Evolutionary conservation across 2,329 filamentous ascomycete species (phyloP), one percentile per base, ranked within the genome.

Genomic region (Penicillium sp.): DNA sequence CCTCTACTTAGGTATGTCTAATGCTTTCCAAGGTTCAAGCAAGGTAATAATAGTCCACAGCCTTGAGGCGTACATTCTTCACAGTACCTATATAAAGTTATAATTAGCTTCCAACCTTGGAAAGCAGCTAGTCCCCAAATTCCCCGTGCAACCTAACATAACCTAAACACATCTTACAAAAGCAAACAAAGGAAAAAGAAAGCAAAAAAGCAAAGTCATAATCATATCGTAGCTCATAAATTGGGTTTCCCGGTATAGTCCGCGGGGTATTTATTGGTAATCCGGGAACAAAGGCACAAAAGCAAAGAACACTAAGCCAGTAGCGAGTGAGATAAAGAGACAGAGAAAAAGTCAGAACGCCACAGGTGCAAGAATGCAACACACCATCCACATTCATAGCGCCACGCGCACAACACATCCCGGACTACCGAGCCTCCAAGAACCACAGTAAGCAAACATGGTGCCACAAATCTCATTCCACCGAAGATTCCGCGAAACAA

Each of bases 391-490:
- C 32, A 48, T 47, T 56, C 34, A 36, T 36, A 36, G 34, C 34
- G 34, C 34, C 34, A 36, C 34, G 34, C n/a, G 34, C 34, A 36
- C 34, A 36, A n/a, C 34, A 43, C 27, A 49, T n/a, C 53, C 29
- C 36, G 46, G 34, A 7, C 13, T 9, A 34, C 34, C 34, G 34
- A 36, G 34, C 34, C 34, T 36, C 34, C 34, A 36, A 36, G 34
- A 36, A 36, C 13, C 34, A 27, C 24, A 7, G 34, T 36, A 34
- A 34, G 13, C 24, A 49, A 22, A 27, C 45, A 34, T 56, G 39
- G 52, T 68, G 51, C 49, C 44, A 52, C 60, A 57, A 29, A 43
- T 34, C 22, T 16, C 45, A 42, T 18, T 48, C 32, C 14, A 52
- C 47, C 60, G 39, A 55, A 57, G 53, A 42, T 13, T 55, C 55